Percentiles rank a stretch among this genome's conserved stretches.
Conservation (phyloP, 352 stramenopile species). For the Pythium guiyangense region DNA sequence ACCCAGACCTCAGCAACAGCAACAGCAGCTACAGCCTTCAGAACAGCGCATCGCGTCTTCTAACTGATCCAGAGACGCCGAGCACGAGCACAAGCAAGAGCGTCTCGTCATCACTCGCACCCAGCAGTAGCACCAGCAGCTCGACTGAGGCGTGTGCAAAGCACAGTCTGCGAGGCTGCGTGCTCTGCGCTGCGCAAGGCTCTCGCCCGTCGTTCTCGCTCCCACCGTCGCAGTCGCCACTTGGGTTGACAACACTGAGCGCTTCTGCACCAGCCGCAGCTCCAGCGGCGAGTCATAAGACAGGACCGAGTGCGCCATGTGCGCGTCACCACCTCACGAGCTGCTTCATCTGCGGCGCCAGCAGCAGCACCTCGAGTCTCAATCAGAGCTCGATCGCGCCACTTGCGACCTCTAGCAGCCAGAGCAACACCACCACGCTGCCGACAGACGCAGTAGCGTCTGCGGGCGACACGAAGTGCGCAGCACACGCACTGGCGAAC, state of each 20-base stretch:
- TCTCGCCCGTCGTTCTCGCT: neutral
- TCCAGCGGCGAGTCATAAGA: neutral
- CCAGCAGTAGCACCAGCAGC: neutral
- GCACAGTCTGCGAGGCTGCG: conserved; percentile 58
- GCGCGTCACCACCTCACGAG: conserved; percentile 40
- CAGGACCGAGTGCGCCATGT: conserved; percentile 18
- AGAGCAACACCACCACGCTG: neutral
- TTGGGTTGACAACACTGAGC: neutral
- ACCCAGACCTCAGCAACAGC: too few species aligned
- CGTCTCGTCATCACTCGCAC: neutral
- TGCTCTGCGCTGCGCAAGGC: conserved; percentile 47
- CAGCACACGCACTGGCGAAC: conserved; percentile 54
- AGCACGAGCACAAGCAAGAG: neutral
- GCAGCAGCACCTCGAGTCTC: neutral
- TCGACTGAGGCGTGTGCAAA: conserved; percentile 24
- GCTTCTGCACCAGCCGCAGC: too few species aligned
- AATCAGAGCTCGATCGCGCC: neutral
- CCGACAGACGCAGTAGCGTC: neutral
- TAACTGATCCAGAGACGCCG: neutral
- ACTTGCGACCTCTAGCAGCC: too few species aligned
- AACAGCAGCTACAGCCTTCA: too few species aligned
- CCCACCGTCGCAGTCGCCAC: neutral
- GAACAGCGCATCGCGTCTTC: neutral
- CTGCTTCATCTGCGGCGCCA: conserved; percentile 65
- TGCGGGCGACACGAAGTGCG: conserved; percentile 30